Percentiles rank a stretch among this genome's conserved stretches.
Evolutionary conservation across 768 basidiomycete species (phyloP).

Genomic region (Hypholoma sublateritium): DNA sequence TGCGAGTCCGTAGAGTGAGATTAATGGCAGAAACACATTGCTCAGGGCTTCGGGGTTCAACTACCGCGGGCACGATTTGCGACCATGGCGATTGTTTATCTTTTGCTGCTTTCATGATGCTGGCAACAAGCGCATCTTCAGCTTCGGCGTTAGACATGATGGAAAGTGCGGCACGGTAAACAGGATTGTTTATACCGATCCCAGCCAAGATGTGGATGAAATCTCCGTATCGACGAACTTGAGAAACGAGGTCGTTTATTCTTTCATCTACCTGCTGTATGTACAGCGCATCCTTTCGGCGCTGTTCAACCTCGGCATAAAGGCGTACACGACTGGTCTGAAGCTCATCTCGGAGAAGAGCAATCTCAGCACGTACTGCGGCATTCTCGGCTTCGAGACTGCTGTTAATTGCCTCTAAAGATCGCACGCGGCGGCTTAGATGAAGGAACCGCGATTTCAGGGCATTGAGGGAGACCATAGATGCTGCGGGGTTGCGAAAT

Average conservation of each 20-base stretch:
- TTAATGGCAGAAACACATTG: constrained; percentile 47
- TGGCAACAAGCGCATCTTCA: constrained; percentile 42
- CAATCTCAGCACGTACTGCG: background rate
- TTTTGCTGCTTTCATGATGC: constrained; percentile 41
- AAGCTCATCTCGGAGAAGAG: constrained; percentile 3
- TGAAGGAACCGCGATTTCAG: constrained; percentile 17
- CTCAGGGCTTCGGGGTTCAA: constrained; percentile 35
- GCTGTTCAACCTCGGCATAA: constrained; percentile 1
- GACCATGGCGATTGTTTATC: constrained; percentile 42
- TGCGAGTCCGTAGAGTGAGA: constrained; percentile 42
- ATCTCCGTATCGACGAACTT: constrained; percentile 29
- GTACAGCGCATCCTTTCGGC: constrained; percentile 6
- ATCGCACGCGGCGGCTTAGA: constrained; percentile 13
- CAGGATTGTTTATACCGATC: constrained; percentile 31
- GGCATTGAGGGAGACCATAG: constrained; percentile 8
- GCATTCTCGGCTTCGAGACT: constrained; percentile 4
- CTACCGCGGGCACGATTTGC: constrained; percentile 34
- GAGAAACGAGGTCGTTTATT: constrained; percentile 20
- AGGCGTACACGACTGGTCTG: background rate
- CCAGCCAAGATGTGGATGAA: constrained; percentile 39
- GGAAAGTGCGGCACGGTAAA: constrained; percentile 26
- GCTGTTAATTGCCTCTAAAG: constrained; percentile 28
- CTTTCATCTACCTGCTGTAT: constrained; percentile 26
- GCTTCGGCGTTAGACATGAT: constrained; percentile 30
- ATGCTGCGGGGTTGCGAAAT: constrained; percentile 5